Percentiles rank a stretch among this genome's conserved stretches.
Evolutionary conservation across 75 land plant species (phyloP).

Genomic region (Sequoiadendron giganteum): DNA sequence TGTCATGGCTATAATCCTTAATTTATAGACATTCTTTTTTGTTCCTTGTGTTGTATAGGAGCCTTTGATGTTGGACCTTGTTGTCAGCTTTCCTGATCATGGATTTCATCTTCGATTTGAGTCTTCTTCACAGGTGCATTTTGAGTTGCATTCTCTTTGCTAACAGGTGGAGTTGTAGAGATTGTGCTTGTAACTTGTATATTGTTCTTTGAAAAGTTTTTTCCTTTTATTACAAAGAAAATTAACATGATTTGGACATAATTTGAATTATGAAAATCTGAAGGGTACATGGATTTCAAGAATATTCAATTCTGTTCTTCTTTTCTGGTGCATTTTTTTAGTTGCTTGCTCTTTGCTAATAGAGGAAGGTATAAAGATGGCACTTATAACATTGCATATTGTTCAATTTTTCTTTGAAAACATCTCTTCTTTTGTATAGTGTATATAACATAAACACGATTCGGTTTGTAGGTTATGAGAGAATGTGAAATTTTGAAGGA

Average conservation of each 20-base stretch:
- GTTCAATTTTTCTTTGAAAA: neutral
- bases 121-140: constrained; percentile 83
- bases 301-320: neutral
- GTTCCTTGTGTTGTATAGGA: constrained; percentile 49
- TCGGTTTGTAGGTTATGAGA: neutral
- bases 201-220: neutral
- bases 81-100: constrained; percentile 93
- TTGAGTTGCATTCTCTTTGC: neutral
- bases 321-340: neutral
- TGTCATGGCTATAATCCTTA: neutral
- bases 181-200: neutral
- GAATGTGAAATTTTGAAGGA: neutral
- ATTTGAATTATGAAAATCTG: neutral
- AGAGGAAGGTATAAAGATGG: neutral
- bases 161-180: neutral
- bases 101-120: constrained; percentile 97
- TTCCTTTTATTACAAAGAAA: neutral
- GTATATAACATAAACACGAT: neutral
- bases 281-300: neutral
- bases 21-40: neutral
- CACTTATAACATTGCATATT: neutral
- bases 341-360: neutral
- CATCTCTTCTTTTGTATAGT: neutral
- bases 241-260: neutral
- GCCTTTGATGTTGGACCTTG: constrained; percentile 79